Percentiles rank a stretch among this genome's conserved stretches.
Evolutionary conservation across 441 rosid genomes (phyloP).

Genomic region (Pelargonium citronellum): DNA sequence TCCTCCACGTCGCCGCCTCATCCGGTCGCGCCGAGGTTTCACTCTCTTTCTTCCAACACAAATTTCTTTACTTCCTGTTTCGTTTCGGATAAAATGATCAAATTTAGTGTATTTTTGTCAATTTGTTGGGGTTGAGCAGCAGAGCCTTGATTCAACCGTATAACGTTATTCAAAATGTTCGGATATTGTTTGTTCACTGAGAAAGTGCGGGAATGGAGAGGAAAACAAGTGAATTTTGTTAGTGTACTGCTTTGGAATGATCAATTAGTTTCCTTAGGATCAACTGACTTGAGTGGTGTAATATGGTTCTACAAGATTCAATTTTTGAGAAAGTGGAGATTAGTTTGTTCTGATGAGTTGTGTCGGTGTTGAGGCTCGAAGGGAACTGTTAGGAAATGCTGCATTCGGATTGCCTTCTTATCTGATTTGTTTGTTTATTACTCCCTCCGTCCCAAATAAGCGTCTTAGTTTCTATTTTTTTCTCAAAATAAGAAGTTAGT

Average conservation of each 20-base stretch:
- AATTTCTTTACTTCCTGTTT: background rate
- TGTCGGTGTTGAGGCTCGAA: background rate
- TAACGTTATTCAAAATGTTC: background rate
- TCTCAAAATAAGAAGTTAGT: too few species aligned
- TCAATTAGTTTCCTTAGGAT: background rate
- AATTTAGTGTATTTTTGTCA: background rate
- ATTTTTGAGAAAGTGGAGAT: background rate
- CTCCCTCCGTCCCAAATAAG: background rate
- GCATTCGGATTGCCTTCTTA: background rate
- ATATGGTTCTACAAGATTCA: background rate
- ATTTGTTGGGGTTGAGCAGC: background rate
- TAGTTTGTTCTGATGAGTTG: background rate
- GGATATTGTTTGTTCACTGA: background rate
- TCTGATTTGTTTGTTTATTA: background rate
- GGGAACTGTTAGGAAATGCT: background rate
- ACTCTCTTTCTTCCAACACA: background rate
- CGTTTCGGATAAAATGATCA: background rate
- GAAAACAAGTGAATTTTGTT: too few species aligned
- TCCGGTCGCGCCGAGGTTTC: conserved; percentile 46
- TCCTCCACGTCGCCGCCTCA: conserved; percentile 77
- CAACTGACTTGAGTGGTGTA: background rate
- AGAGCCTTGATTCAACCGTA: background rate
- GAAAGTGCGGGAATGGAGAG: background rate
- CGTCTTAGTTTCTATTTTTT: too few species aligned
- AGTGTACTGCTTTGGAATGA: background rate